Conservation (phyloP, 805 yeast species). For the Henningerozyma blattae region DNA sequence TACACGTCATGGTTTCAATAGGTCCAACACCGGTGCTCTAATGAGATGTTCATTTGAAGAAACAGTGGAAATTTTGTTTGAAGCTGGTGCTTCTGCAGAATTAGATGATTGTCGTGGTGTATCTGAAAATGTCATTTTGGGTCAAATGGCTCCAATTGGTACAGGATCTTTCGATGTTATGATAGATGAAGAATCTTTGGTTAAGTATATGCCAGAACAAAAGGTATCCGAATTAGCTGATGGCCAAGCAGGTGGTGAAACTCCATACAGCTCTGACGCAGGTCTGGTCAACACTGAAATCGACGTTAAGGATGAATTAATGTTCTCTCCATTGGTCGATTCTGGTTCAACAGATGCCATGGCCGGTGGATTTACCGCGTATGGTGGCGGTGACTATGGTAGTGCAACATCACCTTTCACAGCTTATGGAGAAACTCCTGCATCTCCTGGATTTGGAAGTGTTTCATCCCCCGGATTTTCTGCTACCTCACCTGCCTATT, state of each 20-base stretch:
- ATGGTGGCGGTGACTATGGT: conserved; percentile 65
- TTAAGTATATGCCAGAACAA: conserved; percentile 34
- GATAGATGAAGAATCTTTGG: conserved; percentile 82
- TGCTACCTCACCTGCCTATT: conserved; percentile 66
- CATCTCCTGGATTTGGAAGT: conserved; percentile 44
- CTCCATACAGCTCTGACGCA: conserved; percentile 70
- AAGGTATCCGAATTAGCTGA: conserved; percentile 29
- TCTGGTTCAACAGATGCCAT: conserved; percentile 67
- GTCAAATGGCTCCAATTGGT: conserved; percentile 98
- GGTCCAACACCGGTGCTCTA: conserved; percentile 97
- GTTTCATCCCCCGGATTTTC: conserved; percentile 60
- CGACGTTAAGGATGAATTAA: conserved; percentile 57
- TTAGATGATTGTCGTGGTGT: conserved; percentile 97
- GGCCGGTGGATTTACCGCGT: conserved; percentile 79
- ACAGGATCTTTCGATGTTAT: conserved; percentile 95
- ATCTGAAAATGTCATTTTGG: conserved; percentile 93
- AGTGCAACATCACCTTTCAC: conserved; percentile 43
- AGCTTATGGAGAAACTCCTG: conserved; percentile 40
- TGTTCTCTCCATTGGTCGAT: conserved; percentile 87
- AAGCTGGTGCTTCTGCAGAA: conserved; percentile 97
- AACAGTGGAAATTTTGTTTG: conserved; percentile 93
- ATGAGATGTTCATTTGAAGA: conserved; percentile 99
- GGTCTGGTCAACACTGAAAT: conserved; percentile 50
- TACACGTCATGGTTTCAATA: conserved; percentile 98
- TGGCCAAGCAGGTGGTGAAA: conserved; percentile 68